These are phyloP conservation scores for Suillus sp. DNA, from an alignment of 768 basidiomycete genomes.

Conservation along the genomic window DNA sequence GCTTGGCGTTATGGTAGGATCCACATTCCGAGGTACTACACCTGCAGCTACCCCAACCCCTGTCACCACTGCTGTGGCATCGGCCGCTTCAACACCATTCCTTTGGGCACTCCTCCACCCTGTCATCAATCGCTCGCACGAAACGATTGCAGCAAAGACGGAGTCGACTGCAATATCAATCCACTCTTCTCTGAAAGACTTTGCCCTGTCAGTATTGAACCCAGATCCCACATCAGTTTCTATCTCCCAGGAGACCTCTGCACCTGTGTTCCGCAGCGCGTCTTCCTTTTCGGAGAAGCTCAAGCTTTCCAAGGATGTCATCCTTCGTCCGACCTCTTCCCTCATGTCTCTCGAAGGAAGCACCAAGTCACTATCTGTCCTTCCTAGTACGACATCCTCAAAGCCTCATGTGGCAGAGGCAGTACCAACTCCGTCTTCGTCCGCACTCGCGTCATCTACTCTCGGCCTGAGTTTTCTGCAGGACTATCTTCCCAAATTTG, in stretches of 20 bases:
- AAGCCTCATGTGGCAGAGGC: conserved; percentile 3
- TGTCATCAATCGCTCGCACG: conserved; percentile 42
- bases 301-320: conserved; percentile 37
- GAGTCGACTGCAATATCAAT: conserved; percentile 34
- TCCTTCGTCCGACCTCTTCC: conserved; percentile 38
- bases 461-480: conserved; percentile 42
- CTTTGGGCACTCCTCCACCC: conserved; percentile 47
- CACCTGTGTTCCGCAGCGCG: conserved; percentile 22
- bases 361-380: conserved; percentile 34
- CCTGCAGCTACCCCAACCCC: conserved; percentile 23
- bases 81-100: conserved; percentile 28
- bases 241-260: conserved; percentile 29
- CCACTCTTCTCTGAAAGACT: conserved; percentile 48
- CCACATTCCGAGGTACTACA: conserved; percentile 21
- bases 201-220: conserved; percentile 53
- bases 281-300: conserved; percentile 30
- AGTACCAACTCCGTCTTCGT: conserved; percentile 20
- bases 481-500: conserved; percentile 48
- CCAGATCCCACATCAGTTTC: conserved; percentile 43
- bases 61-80: conserved; percentile 14
- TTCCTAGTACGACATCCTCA: conserved; percentile 22
- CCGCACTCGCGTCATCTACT: conserved; percentile 21
- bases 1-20: conserved; percentile 49
- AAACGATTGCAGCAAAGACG: conserved; percentile 28
- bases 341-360: conserved; percentile 22